Conservation (phyloP, 2,329 filamentous ascomycete species). For the Cercospora sojina region DNA sequence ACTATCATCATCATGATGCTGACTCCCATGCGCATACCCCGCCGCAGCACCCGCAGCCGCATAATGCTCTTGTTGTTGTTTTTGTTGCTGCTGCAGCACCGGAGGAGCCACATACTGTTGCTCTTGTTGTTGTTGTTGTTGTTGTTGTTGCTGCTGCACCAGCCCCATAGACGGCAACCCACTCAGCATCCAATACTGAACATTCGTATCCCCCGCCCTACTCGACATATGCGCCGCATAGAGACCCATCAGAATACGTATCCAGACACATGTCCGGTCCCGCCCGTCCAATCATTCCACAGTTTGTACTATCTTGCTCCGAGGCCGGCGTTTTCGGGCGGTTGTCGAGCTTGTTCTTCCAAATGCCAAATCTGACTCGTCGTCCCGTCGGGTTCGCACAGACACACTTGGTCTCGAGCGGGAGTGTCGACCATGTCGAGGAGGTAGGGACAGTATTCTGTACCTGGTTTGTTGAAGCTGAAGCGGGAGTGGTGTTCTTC, state of each 20-base stretch:
- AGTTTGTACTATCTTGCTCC: neutral
- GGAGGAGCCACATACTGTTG: neutral
- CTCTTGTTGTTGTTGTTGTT: neutral
- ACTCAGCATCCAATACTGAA: neutral
- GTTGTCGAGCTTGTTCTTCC: neutral
- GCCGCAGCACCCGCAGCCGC: neutral
- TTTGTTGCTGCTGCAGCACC: neutral
- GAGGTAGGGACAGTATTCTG: neutral
- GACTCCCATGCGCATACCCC: neutral
- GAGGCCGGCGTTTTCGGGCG: neutral
- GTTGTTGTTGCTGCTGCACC: no score
- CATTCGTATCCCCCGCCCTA: neutral
- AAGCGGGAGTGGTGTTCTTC: neutral
- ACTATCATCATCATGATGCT: neutral
- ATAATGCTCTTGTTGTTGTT: neutral
- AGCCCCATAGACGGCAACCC: neutral
- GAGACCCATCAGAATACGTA: neutral
- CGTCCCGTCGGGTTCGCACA: neutral
- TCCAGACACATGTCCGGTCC: neutral
- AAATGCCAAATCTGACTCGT: neutral
- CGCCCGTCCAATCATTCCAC: neutral
- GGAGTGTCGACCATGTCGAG: neutral
- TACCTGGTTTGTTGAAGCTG: neutral
- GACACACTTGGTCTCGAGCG: neutral
- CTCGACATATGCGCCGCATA: neutral